Evolutionary conservation across 768 basidiomycete species (phyloP).

Genomic region (Amanita brunnescens): DNA sequence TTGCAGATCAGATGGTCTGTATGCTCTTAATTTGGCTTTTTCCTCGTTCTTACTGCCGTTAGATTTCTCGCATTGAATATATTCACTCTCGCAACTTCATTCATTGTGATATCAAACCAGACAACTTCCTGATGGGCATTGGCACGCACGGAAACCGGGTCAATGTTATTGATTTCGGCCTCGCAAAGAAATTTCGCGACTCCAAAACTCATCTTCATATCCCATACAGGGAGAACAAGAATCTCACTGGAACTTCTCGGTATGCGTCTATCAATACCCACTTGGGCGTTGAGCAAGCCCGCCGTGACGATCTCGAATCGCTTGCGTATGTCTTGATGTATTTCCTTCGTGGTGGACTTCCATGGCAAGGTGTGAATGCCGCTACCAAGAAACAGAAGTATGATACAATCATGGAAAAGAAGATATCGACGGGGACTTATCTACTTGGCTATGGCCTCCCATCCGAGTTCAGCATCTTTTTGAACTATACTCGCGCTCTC

Average conservation of each 20-base stretch:
- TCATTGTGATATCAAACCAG: constrained; percentile 97
- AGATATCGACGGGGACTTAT: constrained; percentile 98
- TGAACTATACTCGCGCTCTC: constrained; percentile 98
- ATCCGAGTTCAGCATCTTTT: constrained; percentile 97
- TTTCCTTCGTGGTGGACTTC: constrained; percentile 96
- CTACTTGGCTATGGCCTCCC: constrained; percentile 98
- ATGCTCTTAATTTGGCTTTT: constrained; percentile 9
- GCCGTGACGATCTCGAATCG: constrained; percentile 96
- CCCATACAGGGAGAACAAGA: constrained; percentile 99
- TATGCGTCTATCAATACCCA: constrained; percentile 99
- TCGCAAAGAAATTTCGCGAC: too few species aligned
- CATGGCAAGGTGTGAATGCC: constrained; percentile 99
- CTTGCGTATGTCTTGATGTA: constrained; percentile 99
- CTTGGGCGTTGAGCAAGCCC: constrained; percentile 94
- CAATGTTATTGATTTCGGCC: constrained; percentile 96
- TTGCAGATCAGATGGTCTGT: constrained; percentile 92
- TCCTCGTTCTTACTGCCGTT: constrained; percentile 17
- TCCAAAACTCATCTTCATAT: too few species aligned
- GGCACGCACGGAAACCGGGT: constrained; percentile 99
- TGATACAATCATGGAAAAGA: constrained; percentile 99
- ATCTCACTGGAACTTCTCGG: constrained; percentile 95
- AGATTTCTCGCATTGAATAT: constrained; percentile 99
- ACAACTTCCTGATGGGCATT: constrained; percentile 99
- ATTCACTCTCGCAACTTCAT: constrained; percentile 99
- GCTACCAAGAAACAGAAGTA: constrained; percentile 99